Evolutionary conservation across 768 basidiomycete species (phyloP).

Genomic region (Suillus spraguei): DNA sequence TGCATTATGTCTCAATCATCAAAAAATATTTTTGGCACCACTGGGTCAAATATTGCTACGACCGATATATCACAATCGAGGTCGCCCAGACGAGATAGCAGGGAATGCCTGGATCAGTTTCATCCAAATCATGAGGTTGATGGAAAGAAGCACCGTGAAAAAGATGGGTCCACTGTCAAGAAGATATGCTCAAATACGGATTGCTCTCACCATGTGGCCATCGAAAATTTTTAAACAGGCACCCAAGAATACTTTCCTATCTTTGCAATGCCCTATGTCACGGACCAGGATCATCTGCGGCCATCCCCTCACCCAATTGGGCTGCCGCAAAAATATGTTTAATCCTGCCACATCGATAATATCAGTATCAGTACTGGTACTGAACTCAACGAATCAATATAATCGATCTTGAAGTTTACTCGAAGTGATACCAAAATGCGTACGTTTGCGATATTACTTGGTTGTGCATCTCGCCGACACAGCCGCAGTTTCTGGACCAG

Average conservation of each 20-base stretch:
- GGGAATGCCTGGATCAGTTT: background rate
- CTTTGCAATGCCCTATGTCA: background rate
- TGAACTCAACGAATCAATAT: background rate
- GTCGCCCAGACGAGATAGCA: background rate
- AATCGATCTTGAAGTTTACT: background rate
- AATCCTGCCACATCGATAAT: background rate
- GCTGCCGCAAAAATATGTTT: background rate
- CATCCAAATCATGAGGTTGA: background rate
- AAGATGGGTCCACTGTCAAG: background rate
- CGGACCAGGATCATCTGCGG: background rate
- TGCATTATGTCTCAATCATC: background rate
- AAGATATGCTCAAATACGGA: background rate
- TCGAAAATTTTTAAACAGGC: background rate
- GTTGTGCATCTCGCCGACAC: background rate
- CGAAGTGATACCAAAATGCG: background rate
- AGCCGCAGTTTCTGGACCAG: background rate
- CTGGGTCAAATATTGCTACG: background rate
- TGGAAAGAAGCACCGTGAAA: constrained; percentile 1
- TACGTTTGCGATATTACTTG: background rate
- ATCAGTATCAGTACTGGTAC: background rate
- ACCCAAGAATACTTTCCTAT: background rate
- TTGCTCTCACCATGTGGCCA: background rate
- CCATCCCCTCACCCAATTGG: background rate
- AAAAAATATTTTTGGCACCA: background rate
- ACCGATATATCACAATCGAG: background rate